Evolutionary conservation across 306 rosid genomes (phyloP).

Genomic region (Corylus americana): DNA sequence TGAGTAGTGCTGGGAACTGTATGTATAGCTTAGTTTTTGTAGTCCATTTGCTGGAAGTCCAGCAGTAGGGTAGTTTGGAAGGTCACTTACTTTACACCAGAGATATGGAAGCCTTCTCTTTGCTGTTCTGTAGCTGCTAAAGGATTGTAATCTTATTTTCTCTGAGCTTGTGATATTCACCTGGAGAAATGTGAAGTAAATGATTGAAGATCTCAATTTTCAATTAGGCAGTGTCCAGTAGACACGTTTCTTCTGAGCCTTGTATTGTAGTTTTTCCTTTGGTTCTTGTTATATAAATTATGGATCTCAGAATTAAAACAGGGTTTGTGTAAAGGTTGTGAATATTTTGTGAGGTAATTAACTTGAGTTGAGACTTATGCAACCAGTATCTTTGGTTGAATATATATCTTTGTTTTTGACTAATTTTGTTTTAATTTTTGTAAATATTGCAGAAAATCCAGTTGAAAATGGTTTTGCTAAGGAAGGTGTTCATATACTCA

Average conservation of each 20-base stretch:
- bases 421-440: neutral
- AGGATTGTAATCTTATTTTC: neutral
- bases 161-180: neutral
- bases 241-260: neutral
- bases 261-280: neutral
- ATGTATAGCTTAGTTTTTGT: neutral
- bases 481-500: constrained; percentile 47
- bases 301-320: neutral
- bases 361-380: neutral
- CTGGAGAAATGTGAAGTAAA: neutral
- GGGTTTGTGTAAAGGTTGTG: neutral
- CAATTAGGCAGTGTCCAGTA: neutral
- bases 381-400: neutral
- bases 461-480: constrained; percentile 51
- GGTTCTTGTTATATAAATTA: neutral
- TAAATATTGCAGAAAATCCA: constrained; percentile 36
- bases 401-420: neutral
- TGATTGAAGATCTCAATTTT: neutral
- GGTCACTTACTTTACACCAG: neutral
- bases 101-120: neutral
- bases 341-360: neutral
- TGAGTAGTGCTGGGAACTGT: neutral
- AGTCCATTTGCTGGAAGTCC: neutral
- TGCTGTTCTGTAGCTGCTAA: neutral
- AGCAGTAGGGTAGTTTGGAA: constrained; percentile 3